Conservation (phyloP, 345 rosid species). For the Gossypium longicalyx region DNA sequence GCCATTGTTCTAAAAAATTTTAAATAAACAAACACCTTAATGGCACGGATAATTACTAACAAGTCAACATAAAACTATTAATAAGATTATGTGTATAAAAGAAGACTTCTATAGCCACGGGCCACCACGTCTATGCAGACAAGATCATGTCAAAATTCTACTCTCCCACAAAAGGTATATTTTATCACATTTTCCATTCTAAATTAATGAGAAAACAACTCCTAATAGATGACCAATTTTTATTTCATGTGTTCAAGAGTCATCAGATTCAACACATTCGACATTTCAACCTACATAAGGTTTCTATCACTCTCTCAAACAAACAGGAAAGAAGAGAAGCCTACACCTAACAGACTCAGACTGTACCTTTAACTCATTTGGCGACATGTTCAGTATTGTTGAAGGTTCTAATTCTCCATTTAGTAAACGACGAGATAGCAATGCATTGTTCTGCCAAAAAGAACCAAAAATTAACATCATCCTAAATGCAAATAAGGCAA, state of each 20-base stretch:
- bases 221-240: not conserved
- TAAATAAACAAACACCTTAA: not conserved
- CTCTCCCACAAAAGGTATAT: not conserved
- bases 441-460: conserved; percentile 42
- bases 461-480: not conserved
- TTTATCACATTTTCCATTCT: not conserved
- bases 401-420: conserved; percentile 77
- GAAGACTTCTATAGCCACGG: not conserved
- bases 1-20: not conserved
- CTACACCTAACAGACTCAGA: not conserved
- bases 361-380: conserved; percentile 77
- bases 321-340: not conserved
- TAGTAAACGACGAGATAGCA: conserved; percentile 69
- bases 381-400: conserved; percentile 86
- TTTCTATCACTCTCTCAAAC: not conserved
- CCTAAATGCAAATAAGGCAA: not conserved
- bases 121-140: not conserved
- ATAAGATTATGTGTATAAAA: not conserved
- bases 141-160: not conserved
- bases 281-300: not conserved
- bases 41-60: not conserved
- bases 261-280: not conserved
- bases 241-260: not conserved
- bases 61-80: not conserved
- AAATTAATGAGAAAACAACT: not conserved